These are phyloP conservation scores for Keithomyces neogunnii DNA, from an alignment of 2,329 filamentous ascomycete species.

Conservation along the genomic window DNA sequence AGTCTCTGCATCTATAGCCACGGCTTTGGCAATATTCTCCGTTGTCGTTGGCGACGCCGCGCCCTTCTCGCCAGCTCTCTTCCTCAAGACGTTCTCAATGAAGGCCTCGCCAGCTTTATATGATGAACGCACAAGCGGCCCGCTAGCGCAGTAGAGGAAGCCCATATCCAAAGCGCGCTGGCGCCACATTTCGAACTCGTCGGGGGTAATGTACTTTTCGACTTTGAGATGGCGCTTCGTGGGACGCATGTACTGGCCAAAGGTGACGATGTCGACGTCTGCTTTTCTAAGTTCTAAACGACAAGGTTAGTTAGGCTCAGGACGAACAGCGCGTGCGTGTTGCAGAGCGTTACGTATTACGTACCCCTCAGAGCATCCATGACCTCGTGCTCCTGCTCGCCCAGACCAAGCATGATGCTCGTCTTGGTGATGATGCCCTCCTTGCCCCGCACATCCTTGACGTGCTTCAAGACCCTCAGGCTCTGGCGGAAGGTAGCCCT, in stretches of 20 bases:
- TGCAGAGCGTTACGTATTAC: constrained; percentile 8
- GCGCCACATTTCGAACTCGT: constrained; percentile 85
- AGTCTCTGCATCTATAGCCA: constrained; percentile 27
- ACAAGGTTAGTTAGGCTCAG: not conserved
- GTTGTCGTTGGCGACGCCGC: constrained; percentile 15
- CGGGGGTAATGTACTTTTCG: constrained; percentile 87
- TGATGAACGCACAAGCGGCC: constrained; percentile 83
- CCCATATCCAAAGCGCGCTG: constrained; percentile 87
- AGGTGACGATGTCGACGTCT: constrained; percentile 90
- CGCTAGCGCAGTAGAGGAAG: constrained; percentile 92
- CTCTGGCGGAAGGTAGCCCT: constrained; percentile 85
- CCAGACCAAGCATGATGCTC: constrained; percentile 90
- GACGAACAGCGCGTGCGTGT: not conserved
- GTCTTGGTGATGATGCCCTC: constrained; percentile 93
- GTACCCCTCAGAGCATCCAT: constrained; percentile 65
- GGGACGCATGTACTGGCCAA: constrained; percentile 99
- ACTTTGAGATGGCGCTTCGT: constrained; percentile 98
- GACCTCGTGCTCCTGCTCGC: constrained; percentile 83
- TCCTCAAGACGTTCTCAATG: constrained; percentile 95
- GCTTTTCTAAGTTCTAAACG: constrained; percentile 62
- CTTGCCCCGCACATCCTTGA: constrained; percentile 62
- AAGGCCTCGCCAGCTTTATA: constrained; percentile 99
- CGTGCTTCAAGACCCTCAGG: constrained; percentile 67
- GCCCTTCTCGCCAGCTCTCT: constrained; percentile 49
- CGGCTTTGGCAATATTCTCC: constrained; percentile 28